Evolutionary conservation across 805 yeast genomes (phyloP).

Genomic region (Yarrowia divulgata): DNA sequence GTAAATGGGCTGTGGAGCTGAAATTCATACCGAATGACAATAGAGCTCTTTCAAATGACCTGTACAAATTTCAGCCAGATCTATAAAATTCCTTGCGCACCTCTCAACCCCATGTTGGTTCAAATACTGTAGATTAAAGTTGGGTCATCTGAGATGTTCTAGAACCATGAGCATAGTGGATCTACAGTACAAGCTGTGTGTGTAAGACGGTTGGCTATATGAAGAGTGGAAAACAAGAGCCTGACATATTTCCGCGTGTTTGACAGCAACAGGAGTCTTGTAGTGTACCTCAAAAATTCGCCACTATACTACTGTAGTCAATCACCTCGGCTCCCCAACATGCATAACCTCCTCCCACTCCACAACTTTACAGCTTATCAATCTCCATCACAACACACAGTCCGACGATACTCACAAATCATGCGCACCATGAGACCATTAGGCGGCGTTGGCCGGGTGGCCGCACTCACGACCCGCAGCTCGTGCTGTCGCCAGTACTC

Average conservation of each 20-base stretch:
- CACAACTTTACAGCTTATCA: conserved; percentile 20
- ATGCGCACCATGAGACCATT: conserved; percentile 23
- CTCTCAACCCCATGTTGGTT: background rate
- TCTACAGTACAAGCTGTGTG: no score
- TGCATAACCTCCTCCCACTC: background rate
- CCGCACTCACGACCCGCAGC: background rate
- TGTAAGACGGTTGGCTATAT: no score
- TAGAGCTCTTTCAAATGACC: no score
- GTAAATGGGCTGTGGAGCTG: no score
- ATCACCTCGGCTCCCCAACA: background rate
- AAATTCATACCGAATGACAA: no score
- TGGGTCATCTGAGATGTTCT: conserved; percentile 26
- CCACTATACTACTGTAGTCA: no score
- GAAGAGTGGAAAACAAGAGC: no score
- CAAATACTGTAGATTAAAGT: background rate
- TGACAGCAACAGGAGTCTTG: no score
- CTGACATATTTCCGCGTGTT: no score
- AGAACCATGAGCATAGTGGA: background rate
- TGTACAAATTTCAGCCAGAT: background rate
- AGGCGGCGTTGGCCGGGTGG: background rate
- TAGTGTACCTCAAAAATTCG: no score
- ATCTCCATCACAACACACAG: background rate
- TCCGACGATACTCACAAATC: background rate
- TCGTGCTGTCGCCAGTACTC: background rate
- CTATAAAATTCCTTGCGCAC: background rate